Evolutionary conservation across 202 grass and related monocot genomes (phyloP).

Genomic region (Schoenoplectus tabernaemontani): DNA sequence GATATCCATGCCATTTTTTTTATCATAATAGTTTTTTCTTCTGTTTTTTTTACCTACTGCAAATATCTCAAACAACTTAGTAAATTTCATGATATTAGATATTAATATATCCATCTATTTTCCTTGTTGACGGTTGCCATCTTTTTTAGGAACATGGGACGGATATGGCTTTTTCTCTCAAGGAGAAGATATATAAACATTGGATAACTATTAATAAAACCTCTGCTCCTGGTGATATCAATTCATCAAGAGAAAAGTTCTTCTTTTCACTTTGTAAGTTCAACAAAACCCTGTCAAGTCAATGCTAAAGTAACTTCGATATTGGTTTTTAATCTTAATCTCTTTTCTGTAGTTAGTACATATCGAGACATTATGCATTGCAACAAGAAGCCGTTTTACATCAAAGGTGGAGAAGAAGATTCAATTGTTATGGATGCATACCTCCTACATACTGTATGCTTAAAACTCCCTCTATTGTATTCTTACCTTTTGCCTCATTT

Average conservation of each 20-base stretch:
- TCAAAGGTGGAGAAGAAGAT: slow-evolving; percentile 66
- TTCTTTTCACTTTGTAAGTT: slow-evolving; percentile 88
- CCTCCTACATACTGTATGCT: slow-evolving; percentile 84
- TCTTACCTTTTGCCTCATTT: background rate
- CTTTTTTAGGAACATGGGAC: slow-evolving; percentile 38
- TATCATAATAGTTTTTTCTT: background rate
- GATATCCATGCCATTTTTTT: background rate
- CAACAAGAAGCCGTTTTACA: slow-evolving; percentile 98
- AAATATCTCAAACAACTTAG: background rate
- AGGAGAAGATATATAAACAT: slow-evolving; percentile 66
- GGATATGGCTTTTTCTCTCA: slow-evolving; percentile 44
- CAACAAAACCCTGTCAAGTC: slow-evolving; percentile 10
- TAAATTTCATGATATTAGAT: background rate
- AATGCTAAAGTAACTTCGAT: background rate
- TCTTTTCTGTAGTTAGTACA: slow-evolving; percentile 52
- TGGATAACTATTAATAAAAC: slow-evolving; percentile 46
- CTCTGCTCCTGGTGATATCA: slow-evolving; percentile 28
- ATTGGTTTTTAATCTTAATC: slow-evolving; percentile 18
- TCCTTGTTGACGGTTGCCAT: slow-evolving; percentile 11
- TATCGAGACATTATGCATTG: slow-evolving; percentile 91
- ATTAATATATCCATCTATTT: background rate
- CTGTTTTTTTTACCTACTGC: background rate
- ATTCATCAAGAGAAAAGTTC: slow-evolving; percentile 52
- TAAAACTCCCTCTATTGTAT: slow-evolving; percentile 20
- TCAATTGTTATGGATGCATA: slow-evolving; percentile 83